Conservation (phyloP, 257 asterid genomes). For the Osmanthus fragrans region DNA sequence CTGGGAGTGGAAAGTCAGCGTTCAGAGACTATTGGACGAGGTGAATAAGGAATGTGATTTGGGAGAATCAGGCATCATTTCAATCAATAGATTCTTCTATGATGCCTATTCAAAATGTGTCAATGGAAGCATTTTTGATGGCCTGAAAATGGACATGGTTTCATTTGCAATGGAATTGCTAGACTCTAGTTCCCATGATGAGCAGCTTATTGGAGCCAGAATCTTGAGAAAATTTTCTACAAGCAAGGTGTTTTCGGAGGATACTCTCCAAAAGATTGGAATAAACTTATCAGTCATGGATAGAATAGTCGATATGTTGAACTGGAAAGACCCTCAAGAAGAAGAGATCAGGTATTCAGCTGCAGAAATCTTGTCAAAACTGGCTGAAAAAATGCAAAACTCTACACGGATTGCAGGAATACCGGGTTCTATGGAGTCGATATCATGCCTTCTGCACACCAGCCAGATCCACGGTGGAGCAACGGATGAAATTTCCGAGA, state of each 20-base stretch:
- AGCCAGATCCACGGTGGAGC: conserved; percentile 51
- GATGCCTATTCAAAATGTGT: conserved; percentile 82
- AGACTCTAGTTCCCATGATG: conserved; percentile 73
- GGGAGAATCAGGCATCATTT: conserved; percentile 65
- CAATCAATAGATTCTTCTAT: conserved; percentile 74
- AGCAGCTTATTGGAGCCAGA: conserved; percentile 80
- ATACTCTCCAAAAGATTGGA: conserved; percentile 91
- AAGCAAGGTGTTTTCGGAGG: conserved; percentile 48
- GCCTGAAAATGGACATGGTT: conserved; percentile 91
- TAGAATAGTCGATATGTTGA: conserved; percentile 82
- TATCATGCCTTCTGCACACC: conserved; percentile 65
- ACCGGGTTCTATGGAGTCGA: conserved; percentile 83
- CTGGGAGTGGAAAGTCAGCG: conserved; percentile 86
- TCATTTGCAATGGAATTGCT: conserved; percentile 80
- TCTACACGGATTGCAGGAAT: conserved; percentile 74
- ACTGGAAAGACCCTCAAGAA: conserved; percentile 83
- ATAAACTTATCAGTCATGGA: conserved; percentile 65
- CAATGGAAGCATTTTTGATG: conserved; percentile 88
- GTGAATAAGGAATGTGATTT: conserved; percentile 73
- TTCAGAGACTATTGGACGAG: conserved; percentile 44
- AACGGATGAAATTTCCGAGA: conserved; percentile 72
- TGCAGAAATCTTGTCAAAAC: conserved; percentile 62
- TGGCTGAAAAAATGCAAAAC: conserved; percentile 69
- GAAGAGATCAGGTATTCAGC: conserved; percentile 81
- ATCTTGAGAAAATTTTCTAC: conserved; percentile 58